Evolutionary conservation across 768 basidiomycete genomes (phyloP).

Genomic region (Russula ochroleuca): DNA sequence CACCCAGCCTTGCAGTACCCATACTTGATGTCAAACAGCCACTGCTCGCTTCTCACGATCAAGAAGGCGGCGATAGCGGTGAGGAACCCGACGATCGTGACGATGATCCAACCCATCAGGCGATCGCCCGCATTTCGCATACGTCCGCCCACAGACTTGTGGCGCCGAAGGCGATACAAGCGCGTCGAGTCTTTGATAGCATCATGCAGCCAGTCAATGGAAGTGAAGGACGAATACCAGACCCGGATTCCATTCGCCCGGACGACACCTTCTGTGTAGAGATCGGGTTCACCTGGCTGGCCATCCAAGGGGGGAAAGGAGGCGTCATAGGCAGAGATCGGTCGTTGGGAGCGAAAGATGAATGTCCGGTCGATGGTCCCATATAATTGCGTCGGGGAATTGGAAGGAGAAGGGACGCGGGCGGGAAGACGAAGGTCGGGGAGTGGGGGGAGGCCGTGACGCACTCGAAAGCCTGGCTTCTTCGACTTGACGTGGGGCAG

Average conservation of each 20-base stretch:
- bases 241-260: slow-evolving; percentile 85
- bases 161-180: slow-evolving; percentile 63
- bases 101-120: slow-evolving; percentile 82
- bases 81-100: slow-evolving; percentile 81
- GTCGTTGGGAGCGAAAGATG: slow-evolving; percentile 48
- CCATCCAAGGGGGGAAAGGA: slow-evolving; percentile 36
- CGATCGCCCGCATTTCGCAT: slow-evolving; percentile 65
- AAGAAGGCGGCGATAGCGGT: slow-evolving; percentile 84
- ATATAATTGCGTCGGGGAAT: slow-evolving; percentile 36
- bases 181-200: slow-evolving; percentile 90
- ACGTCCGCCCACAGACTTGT: slow-evolving; percentile 65
- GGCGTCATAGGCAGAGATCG: slow-evolving; percentile 71
- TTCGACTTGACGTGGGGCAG: slow-evolving; percentile 26
- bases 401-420: slow-evolving; percentile 30
- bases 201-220: slow-evolving; percentile 96
- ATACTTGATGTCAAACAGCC: slow-evolving; percentile 88
- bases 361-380: slow-evolving; percentile 34
- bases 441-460: slow-evolving; percentile 39
- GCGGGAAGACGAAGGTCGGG: slow-evolving; percentile 36
- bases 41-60: slow-evolving; percentile 80
- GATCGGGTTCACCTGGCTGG: slow-evolving; percentile 34
- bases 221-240: slow-evolving; percentile 89
- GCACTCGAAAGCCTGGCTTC: slow-evolving; percentile 32
- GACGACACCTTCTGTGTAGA: slow-evolving; percentile 46
- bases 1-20: slow-evolving; percentile 73